Base-by-base conservation (phyloP, 768 basidiomycete genomes). In the Suillus paluster region DNA sequence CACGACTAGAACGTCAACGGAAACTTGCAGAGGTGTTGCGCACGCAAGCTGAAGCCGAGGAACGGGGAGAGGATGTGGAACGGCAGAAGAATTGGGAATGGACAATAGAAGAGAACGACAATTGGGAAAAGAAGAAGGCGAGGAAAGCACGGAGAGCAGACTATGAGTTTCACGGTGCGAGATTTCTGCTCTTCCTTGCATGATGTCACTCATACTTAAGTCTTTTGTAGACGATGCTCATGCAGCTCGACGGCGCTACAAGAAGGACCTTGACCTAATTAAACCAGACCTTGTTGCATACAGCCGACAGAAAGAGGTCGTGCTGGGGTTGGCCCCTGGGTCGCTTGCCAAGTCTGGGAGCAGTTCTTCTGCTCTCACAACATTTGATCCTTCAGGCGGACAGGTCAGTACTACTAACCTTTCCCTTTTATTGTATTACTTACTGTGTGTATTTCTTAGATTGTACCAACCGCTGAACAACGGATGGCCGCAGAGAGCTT, bases 31-130 rank as follows among this genome's bases (percentile, higher is more conserved):
- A 97, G 77, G 86, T 81, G 19, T 76, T 99, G 68, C 86, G 95
- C 25, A 77, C 86, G 61, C 95, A 95, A 76, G 88, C 90, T 3
- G 92, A 96, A 64, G 95, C 95, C 1, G 91, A 93, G 74, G 95
- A 94, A 56, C 81, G 85, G 1, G 97, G 95, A 17, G 94, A 95
- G 73, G 96, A 98, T 71, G 80, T 94, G 6, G 93, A 97, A 73
- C 79, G 95, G 64, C 84, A 86, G 71, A 94, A 93, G 83, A 94
- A 95, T 70, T 98, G 95, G 95, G 92, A 94, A 68, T 95, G 92
- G 80, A 92, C 92, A 30, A 87, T 97, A 61, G 94, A 98, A 77
- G 94, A 98, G 77, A 96, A 95, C 71, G 95, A 99, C 64, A 82
- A 87, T 60, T 99, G 97, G 97, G 95, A 97, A 79, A 92, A 91